Percentiles rank a stretch among this genome's conserved stretches.
These are phyloP conservation scores for Colletotrichum sp. DNA, from an alignment of 2,329 filamentous ascomycete genomes.

Conservation along the genomic window DNA sequence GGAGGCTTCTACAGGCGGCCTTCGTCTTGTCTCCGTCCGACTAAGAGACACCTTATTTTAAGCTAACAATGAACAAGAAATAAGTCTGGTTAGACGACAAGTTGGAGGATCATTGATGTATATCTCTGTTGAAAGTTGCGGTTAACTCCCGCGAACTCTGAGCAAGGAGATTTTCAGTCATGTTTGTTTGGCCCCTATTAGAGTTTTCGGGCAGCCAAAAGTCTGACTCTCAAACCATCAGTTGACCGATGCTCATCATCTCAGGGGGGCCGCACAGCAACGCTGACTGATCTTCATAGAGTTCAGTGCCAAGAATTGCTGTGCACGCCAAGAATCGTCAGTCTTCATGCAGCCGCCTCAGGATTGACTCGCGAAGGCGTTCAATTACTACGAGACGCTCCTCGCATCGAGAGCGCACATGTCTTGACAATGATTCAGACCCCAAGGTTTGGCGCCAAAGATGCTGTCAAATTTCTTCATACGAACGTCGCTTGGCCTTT, in stretches of 20 bases:
- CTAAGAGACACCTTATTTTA: background rate
- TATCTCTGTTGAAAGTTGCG: background rate
- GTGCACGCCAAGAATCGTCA: constrained; percentile 5
- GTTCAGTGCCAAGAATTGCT: constrained; percentile 10
- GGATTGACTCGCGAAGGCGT: background rate
- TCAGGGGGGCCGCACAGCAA: background rate
- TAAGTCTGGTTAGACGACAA: background rate
- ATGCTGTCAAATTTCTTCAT: background rate
- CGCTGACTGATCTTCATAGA: constrained; percentile 1
- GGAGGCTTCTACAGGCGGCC: background rate
- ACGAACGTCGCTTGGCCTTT: background rate
- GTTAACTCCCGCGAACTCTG: background rate
- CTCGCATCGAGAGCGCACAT: background rate
- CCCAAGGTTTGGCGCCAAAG: background rate
- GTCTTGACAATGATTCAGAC: background rate
- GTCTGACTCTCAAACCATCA: background rate
- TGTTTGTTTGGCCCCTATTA: background rate
- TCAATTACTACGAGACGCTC: constrained; percentile 1
- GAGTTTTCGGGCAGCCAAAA: background rate
- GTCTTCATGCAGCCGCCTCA: background rate
- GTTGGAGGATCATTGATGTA: background rate
- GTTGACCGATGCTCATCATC: background rate
- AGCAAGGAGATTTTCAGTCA: background rate
- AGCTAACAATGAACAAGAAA: background rate
- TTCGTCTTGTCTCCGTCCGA: background rate